Evolutionary conservation across 148 eudicot species (phyloP).

Genomic region (Rhododendron kiyosumense): DNA sequence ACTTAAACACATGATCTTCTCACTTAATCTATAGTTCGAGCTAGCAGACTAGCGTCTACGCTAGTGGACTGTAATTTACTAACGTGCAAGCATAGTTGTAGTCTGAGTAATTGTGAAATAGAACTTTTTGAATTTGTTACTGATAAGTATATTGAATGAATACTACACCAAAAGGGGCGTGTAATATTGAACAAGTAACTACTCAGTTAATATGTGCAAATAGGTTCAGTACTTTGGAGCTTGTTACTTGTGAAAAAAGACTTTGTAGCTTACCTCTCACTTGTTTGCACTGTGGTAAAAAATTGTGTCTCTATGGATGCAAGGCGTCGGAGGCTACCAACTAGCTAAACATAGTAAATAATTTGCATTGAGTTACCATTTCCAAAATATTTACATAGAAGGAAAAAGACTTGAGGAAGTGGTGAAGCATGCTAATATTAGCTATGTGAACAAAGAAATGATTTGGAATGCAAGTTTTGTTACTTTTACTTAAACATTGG

Average conservation of each 20-base stretch:
- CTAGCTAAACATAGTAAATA: neutral
- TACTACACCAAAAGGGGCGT: neutral
- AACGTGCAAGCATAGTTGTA: neutral
- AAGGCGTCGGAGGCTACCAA: neutral
- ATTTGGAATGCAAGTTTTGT: neutral
- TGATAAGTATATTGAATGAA: neutral
- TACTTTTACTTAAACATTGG: neutral
- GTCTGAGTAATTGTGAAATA: neutral
- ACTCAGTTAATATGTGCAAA: neutral
- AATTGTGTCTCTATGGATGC: neutral
- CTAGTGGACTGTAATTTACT: neutral
- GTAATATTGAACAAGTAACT: neutral
- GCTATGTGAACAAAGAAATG: neutral
- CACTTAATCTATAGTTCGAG: neutral
- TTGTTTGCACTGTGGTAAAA: neutral
- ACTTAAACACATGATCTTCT: neutral
- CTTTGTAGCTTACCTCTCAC: neutral
- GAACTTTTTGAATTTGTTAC: neutral
- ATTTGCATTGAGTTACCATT: neutral
- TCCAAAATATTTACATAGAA: neutral
- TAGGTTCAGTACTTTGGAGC: conserved; percentile 2
- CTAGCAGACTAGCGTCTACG: neutral
- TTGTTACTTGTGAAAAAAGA: neutral
- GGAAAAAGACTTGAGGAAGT: neutral
- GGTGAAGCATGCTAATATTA: neutral